Base-by-base conservation (phyloP, 2,329 filamentous ascomycete species). In the Cladosporium oxysporum region DNA sequence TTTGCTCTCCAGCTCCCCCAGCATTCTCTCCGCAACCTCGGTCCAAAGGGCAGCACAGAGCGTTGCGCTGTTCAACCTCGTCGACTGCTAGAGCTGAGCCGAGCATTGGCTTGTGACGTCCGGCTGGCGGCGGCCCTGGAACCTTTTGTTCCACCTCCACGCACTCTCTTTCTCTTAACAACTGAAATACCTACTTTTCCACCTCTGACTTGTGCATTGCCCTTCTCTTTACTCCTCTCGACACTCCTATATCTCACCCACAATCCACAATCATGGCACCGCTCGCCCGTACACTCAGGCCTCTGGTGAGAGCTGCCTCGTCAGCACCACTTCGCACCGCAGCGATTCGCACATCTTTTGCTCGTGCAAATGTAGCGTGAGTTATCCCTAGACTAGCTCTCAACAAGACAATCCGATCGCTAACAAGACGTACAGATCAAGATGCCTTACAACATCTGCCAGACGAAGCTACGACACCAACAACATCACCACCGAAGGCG, bases 391-490 rank as follows among this genome's bases (percentile, higher is more conserved):
- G n/a, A 28, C 2, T n/a, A 44, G 7, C 37, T 44, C 5, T 18
- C 18, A 58, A 11, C 21, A 18, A 58, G 18, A 12, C 26, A 35
- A 31, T 12, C 10, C 31, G 28, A 47, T 12, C 28, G 35, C 52
- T 58, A 21, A 58, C 44, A 41, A 16, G 3, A 18, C 41, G 6
- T 21, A 12, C 33, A 65, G 63, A 37, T 41, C 63, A 58, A 50
- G 63, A 65, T 60, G 63, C 63, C 80, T 83, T 61, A 81, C 81
- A 6, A 74, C 77, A 0, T 80, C 80, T 0, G 66, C 74, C n/a
- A 67, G 70, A 7, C 77, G 76, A 28, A 74, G 76, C 44, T 77
- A 80, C 64, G 73, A 72, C 64, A 70, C 70, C 29, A 53, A 67
- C 65, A 71, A 72, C 62, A 69, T 79, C 65, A 71, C 73, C 33